Percentiles rank a stretch among this genome's conserved stretches.
Conservation (phyloP, 2,329 filamentous ascomycete species). For the Botrytis galanthina region DNA sequence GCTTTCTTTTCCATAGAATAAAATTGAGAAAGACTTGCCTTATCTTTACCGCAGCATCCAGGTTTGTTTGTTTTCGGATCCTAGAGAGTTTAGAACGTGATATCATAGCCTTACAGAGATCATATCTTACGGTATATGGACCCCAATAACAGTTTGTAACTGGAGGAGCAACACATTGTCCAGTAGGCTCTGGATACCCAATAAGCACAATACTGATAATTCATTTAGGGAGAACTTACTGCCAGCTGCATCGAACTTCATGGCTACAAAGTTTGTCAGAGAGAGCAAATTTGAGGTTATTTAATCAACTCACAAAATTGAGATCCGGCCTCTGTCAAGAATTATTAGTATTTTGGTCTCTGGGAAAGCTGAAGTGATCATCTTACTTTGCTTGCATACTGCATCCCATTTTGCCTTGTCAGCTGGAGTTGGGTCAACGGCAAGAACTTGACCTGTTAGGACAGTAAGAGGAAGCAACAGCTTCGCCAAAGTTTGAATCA, state of each 20-base stretch:
- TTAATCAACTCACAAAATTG: conserved; percentile 2
- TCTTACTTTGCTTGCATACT: conserved; percentile 12
- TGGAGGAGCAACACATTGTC: conserved; percentile 6
- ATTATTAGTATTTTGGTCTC: background rate
- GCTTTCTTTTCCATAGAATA: background rate
- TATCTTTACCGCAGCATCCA: conserved; percentile 8
- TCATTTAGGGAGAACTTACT: background rate
- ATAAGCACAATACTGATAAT: background rate
- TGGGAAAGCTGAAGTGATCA: background rate
- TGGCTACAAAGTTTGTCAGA: background rate
- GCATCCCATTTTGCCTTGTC: conserved; percentile 12
- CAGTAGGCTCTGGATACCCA: background rate
- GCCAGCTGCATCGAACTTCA: conserved; percentile 7
- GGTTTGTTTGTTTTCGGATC: background rate
- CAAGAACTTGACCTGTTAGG: background rate
- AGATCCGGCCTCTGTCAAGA: background rate
- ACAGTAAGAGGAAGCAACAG: conserved; percentile 2
- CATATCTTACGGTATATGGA: conserved; percentile 4
- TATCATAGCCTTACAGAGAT: background rate
- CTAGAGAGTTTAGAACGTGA: background rate
- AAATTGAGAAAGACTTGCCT: background rate
- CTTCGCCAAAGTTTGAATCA: background rate
- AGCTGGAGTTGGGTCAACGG: conserved; percentile 10
- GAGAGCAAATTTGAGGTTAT: background rate
- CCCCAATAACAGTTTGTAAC: conserved; percentile 13